phyloP scores from a whole-genome alignment of 176 grass and related monocot genomes.

The Oryza coarctata region DNA sequence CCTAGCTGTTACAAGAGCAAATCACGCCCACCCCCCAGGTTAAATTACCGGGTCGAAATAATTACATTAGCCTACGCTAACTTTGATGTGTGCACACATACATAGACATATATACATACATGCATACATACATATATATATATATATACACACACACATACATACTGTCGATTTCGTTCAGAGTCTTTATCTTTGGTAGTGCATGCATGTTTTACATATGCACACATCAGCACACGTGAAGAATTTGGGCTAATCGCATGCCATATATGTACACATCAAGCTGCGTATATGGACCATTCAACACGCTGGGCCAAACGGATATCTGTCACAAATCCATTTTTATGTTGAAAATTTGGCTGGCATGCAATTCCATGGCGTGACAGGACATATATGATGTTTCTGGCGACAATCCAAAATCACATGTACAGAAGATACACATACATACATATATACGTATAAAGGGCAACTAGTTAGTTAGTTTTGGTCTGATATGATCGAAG shows the following conservation, averaged over 20 bases:
- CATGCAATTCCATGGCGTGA: neutral
- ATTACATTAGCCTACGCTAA: neutral
- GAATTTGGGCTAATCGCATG: neutral
- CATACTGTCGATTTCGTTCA: neutral
- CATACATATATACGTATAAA: neutral
- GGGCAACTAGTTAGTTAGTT: no score
- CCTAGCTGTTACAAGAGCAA: no score
- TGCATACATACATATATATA: no score
- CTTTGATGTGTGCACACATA: neutral
- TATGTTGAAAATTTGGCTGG: neutral
- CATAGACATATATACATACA: no score
- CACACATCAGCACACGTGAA: no score
- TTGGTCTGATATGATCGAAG: no score
- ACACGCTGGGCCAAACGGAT: neutral
- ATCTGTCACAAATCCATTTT: neutral
- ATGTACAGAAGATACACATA: neutral
- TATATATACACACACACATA: neutral
- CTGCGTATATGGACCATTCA: no score
- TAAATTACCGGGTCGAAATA: neutral
- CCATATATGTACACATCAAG: neutral
- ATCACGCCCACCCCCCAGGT: no score
- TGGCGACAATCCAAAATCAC: neutral
- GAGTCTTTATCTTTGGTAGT: neutral
- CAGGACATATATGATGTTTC: neutral
- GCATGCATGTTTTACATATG: neutral